phyloP scores from a whole-genome alignment of 2,329 filamentous ascomycete species.

The Ceratocystis eucalypticola region DNA sequence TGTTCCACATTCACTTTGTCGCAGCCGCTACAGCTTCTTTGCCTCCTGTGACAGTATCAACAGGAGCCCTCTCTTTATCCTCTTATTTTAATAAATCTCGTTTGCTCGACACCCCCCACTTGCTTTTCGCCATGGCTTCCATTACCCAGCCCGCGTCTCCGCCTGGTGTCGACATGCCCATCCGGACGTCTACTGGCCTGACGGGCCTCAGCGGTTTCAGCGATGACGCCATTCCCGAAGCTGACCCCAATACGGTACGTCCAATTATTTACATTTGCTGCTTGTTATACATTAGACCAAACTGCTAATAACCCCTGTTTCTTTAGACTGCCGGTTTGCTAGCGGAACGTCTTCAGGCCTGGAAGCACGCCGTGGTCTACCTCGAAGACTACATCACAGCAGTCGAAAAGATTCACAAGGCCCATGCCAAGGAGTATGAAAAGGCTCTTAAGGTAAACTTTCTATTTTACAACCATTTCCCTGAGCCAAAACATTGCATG shows the following conservation, averaged over 20 bases:
- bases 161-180: slow-evolving; percentile 9
- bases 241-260: slow-evolving; percentile 44
- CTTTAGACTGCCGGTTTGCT: slow-evolving; percentile 63
- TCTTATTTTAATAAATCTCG: slow-evolving; percentile 19
- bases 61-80: neutral
- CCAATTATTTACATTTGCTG: neutral
- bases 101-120: neutral
- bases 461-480: slow-evolving; percentile 23
- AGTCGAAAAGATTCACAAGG: slow-evolving; percentile 74
- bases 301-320: neutral
- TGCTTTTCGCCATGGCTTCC: slow-evolving; percentile 13
- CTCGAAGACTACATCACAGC: slow-evolving; percentile 79
- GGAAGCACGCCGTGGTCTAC: slow-evolving; percentile 88
- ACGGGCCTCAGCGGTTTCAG: slow-evolving; percentile 30
- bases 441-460: slow-evolving; percentile 63
- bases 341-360: slow-evolving; percentile 76
- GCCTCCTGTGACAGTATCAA: neutral
- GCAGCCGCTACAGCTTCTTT: neutral
- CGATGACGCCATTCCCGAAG: slow-evolving; percentile 46
- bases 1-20: neutral
- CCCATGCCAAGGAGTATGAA: slow-evolving; percentile 88
- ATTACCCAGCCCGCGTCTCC: slow-evolving; percentile 12
- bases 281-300: neutral
- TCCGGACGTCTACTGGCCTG: slow-evolving; percentile 14
- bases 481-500: neutral